Evolutionary conservation across 2,329 filamentous ascomycete species (phyloP), one percentile per base, ranked within the genome.

Genomic region (Colletotrichum abscissum): DNA sequence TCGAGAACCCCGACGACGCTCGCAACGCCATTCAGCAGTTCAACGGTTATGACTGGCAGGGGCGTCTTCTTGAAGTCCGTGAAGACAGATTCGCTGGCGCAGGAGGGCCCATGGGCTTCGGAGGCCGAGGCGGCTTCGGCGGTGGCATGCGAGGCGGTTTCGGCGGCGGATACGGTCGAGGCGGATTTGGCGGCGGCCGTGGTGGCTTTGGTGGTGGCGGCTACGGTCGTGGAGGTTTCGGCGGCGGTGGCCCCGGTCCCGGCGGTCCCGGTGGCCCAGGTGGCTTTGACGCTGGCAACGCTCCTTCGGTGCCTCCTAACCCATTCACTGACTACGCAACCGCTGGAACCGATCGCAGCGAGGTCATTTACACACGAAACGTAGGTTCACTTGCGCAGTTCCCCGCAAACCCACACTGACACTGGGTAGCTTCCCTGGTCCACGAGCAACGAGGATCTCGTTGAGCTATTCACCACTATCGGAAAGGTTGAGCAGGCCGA

Each of bases 31-130:
- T 99, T 76, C 92, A 95, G 80, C 95, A 98, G 78, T 99, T 98
- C 88, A 98, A 98, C 81, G 97, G 97, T 72, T 98, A 98, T 82
- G 97, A 99, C 76, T 99, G 97, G 97, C 96, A 98, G 83, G 97
- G 97, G 12, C 93, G 97, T 72, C 87, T 92, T 65, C 91, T 99
- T 63, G 97, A 99, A 83, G 97, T 99, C 75, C 95, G 97, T 75
- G 96, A 98, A 84, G 97, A 99, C 81, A 93, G 97, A 71, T 99
- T 95, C 81, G 97, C 97, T 73, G 92, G 91, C 74, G 83, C 84
- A 30, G 87, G 84, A 73, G 92, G 91, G 73, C 84, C 85, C 42
- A 85, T 83, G 75, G 83, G 78, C 81, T 87, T 78, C 86, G 90
- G 89, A 72, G 86, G 86, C 73, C 88, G 89, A 75, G 90, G 91